These are phyloP conservation scores for Mycena floridula DNA, from an alignment of 768 basidiomycete genomes.

Conservation along the genomic window DNA sequence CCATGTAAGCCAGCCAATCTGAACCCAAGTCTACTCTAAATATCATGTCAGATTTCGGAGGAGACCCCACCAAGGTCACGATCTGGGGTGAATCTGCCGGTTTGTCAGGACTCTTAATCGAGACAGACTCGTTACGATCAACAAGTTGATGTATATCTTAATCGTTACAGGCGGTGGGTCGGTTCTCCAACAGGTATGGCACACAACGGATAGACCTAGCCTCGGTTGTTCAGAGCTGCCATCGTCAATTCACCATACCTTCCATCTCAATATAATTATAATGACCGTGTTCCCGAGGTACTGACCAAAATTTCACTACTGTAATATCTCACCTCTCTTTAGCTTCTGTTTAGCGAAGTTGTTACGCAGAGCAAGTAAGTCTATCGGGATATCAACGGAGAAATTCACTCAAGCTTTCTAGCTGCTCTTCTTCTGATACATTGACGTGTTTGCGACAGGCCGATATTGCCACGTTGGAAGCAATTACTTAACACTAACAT, in stretches of 20 bases:
- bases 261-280: slow-evolving; percentile 27
- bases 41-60: slow-evolving; percentile 14
- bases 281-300: slow-evolving; percentile 23
- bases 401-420: slow-evolving; percentile 1
- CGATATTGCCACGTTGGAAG: slow-evolving; percentile 15
- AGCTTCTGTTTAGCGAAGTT: slow-evolving; percentile 16
- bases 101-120: background rate
- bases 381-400: background rate
- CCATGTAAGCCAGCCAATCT: slow-evolving; percentile 18
- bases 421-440: slow-evolving; percentile 14
- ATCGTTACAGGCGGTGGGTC: slow-evolving; percentile 24
- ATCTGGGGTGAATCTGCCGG: slow-evolving; percentile 17
- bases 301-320: background rate
- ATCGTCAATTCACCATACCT: slow-evolving; percentile 25
- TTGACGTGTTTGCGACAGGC: slow-evolving; percentile 13
- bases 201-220: slow-evolving; percentile 22
- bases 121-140: background rate
- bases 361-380: slow-evolving; percentile 14
- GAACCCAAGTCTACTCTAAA: slow-evolving; percentile 8
- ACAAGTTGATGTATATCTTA: background rate
- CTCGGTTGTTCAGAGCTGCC: slow-evolving; percentile 23
- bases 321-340: background rate
- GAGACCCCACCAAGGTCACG: slow-evolving; percentile 13
- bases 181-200: slow-evolving; percentile 28
- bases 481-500: slow-evolving; percentile 19